Percentiles rank a stretch among this genome's conserved stretches.
These are phyloP conservation scores for Tylopilus balloui DNA, from an alignment of 768 basidiomycete species.

Conservation along the genomic window DNA sequence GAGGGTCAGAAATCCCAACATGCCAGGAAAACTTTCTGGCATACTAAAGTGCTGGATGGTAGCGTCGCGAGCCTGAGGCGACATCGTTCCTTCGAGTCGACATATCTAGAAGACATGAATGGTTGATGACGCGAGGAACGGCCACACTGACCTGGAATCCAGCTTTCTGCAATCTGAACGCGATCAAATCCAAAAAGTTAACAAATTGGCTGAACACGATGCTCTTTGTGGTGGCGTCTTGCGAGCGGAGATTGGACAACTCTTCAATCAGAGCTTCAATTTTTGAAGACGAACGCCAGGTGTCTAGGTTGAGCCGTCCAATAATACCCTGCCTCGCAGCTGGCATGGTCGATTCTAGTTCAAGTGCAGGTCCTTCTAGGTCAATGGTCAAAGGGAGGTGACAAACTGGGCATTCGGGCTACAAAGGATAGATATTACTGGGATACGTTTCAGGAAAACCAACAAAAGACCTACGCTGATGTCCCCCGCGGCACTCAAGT, in stretches of 20 bases:
- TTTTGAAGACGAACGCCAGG: constrained; percentile 95
- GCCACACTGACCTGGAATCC: constrained; percentile 71
- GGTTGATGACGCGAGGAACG: background rate
- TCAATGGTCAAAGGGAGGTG: constrained; percentile 91
- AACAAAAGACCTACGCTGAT: constrained; percentile 42
- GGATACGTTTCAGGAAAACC: background rate
- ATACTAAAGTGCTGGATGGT: constrained; percentile 92
- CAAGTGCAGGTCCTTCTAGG: constrained; percentile 89
- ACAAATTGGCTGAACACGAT: constrained; percentile 97
- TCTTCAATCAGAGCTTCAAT: constrained; percentile 97
- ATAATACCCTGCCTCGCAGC: constrained; percentile 83
- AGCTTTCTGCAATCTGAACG: constrained; percentile 84
- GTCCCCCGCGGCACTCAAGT: constrained; percentile 72
- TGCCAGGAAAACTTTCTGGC: constrained; percentile 18
- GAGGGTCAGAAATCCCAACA: background rate
- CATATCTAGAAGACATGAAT: constrained; percentile 57
- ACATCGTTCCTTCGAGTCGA: constrained; percentile 94
- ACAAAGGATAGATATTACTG: background rate
- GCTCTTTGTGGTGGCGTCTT: constrained; percentile 92
- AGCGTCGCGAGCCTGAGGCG: constrained; percentile 90
- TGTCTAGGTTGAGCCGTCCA: constrained; percentile 80
- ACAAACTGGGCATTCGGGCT: constrained; percentile 95
- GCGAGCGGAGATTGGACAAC: constrained; percentile 71
- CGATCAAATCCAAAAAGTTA: constrained; percentile 89
- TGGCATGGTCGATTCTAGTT: constrained; percentile 57